These are phyloP conservation scores for Pseudogymnoascus sp. DNA, from an alignment of 2,329 filamentous ascomycete species.

Conservation along the genomic window DNA sequence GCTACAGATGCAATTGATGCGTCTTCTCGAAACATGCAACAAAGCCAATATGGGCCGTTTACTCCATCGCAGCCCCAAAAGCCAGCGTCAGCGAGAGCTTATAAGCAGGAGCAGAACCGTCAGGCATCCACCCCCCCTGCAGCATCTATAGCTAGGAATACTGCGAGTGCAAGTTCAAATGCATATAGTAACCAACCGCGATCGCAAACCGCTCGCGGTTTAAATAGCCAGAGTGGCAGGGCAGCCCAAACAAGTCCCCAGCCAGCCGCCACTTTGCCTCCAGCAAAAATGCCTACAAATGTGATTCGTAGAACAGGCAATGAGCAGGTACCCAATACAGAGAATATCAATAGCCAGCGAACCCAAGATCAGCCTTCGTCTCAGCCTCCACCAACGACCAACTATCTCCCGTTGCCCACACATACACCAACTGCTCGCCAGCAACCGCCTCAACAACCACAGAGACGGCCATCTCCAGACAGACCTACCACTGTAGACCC, in stretches of 20 bases:
- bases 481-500: constrained; percentile 11
- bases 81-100: background rate
- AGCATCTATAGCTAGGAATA: background rate
- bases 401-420: background rate
- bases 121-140: background rate
- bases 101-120: background rate
- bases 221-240: background rate
- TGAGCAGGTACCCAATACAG: background rate
- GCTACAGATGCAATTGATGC: background rate
- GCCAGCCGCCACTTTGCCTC: background rate
- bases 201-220: background rate
- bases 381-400: background rate
- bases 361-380: background rate
- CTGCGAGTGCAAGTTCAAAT: background rate
- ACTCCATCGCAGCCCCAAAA: background rate
- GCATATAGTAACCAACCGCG: background rate
- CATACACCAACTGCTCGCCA: background rate
- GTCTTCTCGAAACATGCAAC: background rate
- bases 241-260: background rate
- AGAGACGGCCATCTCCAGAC: background rate
- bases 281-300: background rate
- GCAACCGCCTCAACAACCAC: background rate
- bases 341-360: background rate
- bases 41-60: background rate
- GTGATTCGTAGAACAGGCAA: background rate